Conservation (phyloP, 345 rosid genomes). For the Citrus reticulata region DNA sequence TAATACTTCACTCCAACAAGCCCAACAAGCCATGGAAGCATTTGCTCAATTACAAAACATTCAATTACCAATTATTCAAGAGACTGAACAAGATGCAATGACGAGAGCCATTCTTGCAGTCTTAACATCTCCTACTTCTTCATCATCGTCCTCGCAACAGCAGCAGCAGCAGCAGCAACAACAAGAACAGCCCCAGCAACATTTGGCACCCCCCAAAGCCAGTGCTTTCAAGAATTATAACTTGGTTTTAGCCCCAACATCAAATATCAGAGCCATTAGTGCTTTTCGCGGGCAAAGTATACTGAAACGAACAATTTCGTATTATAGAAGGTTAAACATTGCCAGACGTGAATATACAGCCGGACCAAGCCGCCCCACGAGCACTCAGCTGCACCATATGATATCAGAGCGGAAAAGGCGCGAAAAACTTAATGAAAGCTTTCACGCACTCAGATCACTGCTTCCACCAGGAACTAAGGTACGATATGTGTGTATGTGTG, state of each 20-base stretch:
- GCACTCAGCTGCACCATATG: slow-evolving; percentile 79
- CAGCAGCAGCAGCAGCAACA: not conserved
- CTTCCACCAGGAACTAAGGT: slow-evolving; percentile 91
- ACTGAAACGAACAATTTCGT: slow-evolving; percentile 51
- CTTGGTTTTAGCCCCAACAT: not conserved
- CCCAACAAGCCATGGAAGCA: slow-evolving; percentile 42
- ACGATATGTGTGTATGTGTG: not conserved
- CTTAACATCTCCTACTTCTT: slow-evolving; percentile 52
- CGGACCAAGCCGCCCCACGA: slow-evolving; percentile 31
- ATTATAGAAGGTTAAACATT: slow-evolving; percentile 33
- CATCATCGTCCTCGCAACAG: slow-evolving; percentile 29
- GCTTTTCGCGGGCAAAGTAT: slow-evolving; percentile 30
- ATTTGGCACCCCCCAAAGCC: not conserved
- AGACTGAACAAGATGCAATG: slow-evolving; percentile 51
- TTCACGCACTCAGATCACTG: slow-evolving; percentile 57
- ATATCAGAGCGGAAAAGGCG: slow-evolving; percentile 85
- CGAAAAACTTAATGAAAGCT: slow-evolving; percentile 86
- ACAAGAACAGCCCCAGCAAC: no score
- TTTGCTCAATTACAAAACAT: slow-evolving; percentile 20
- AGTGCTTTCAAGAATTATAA: slow-evolving; percentile 54
- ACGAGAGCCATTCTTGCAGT: slow-evolving; percentile 69
- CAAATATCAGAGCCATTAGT: not conserved
- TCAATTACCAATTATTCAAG: slow-evolving; percentile 27
- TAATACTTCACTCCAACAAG: slow-evolving; percentile 29
- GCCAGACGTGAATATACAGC: slow-evolving; percentile 35